Evolutionary conservation across 176 grass and related monocot species (phyloP), one percentile per base, ranked within the genome.

Genomic region (Neostapfia colusana): DNA sequence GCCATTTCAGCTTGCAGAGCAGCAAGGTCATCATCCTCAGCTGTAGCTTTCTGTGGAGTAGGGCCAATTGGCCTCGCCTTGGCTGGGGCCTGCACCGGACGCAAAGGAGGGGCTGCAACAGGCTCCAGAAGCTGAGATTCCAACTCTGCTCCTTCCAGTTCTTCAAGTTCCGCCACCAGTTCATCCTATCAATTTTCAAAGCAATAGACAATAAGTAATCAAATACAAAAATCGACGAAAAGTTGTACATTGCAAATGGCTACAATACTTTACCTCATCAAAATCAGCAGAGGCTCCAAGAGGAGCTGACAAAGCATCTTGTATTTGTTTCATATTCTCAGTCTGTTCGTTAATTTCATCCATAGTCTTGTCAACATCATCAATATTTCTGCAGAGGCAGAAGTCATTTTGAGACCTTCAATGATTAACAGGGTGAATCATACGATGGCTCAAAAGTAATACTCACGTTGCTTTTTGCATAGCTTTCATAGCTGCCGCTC

Each of bases 241-340:
- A 28, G 69, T 53, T 46, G 26, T 14, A 74, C n/a, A 70, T 12
- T 6, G 17, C 42, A 69, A 75, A 81, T 65, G 42, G 11, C 27
- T 12, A 71, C 67, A 50, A 34, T 17, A 36, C 13, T 17, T 41
- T 78, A 93, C 88, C 81, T 93, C 91, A 1, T 93, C 91, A 73
- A 90, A 93, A 80, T 93, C 91, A 77, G 91, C 91, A 65, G 82
- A 78, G 49, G 79, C 85, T 85, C 91, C 91, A 61, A 93, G 78
- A 73, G 91, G 91, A 67, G 91, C 70, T 36, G 91, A 87, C 64
- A 93, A 82, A 85, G 91, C 91, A 83, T 93, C 91, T 35, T 93
- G 91, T 85, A 93, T 93, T 81, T 93, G 91, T 88, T 93, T 93
- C 91, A 93, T 93, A 83, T 93, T 93, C 70, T 93, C 91, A n/a